These are phyloP conservation scores for Tetradesmus lagerheimii DNA, from an alignment of 139 green algal species.

Conservation along the genomic window DNA sequence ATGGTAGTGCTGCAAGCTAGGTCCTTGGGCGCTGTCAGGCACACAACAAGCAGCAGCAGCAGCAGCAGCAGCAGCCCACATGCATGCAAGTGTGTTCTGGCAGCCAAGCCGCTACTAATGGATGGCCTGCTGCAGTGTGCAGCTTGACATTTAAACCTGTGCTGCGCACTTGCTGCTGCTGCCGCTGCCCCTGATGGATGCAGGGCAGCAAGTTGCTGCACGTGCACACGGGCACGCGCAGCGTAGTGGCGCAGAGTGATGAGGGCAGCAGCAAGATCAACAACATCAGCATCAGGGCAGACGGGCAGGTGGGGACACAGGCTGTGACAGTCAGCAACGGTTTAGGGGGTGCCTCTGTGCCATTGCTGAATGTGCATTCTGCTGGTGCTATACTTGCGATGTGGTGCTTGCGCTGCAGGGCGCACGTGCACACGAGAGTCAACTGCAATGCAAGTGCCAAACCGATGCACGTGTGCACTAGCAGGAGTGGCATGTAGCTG, in stretches of 20 bases:
- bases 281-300: slow-evolving; percentile 42
- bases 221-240: slow-evolving; percentile 48
- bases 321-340: neutral
- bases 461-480: no score
- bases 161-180: neutral
- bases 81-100: neutral
- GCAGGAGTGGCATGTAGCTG: neutral
- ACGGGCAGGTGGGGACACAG: slow-evolving; percentile 38
- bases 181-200: neutral
- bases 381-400: neutral
- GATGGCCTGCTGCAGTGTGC: neutral
- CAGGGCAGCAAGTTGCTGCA: slow-evolving; percentile 57
- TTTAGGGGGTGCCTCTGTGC: no score
- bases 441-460: neutral
- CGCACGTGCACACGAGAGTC: neutral
- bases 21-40: no score
- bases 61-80: neutral
- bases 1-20: no score
- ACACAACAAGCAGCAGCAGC: neutral
- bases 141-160: neutral
- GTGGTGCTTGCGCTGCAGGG: neutral
- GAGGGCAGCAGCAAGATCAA: slow-evolving; percentile 59
- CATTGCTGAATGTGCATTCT: no score
- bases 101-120: no score
- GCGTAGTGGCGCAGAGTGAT: slow-evolving; percentile 37